These are phyloP conservation scores for Leptographium radiaticola DNA, from an alignment of 2,329 filamentous ascomycete species.

Conservation along the genomic window DNA sequence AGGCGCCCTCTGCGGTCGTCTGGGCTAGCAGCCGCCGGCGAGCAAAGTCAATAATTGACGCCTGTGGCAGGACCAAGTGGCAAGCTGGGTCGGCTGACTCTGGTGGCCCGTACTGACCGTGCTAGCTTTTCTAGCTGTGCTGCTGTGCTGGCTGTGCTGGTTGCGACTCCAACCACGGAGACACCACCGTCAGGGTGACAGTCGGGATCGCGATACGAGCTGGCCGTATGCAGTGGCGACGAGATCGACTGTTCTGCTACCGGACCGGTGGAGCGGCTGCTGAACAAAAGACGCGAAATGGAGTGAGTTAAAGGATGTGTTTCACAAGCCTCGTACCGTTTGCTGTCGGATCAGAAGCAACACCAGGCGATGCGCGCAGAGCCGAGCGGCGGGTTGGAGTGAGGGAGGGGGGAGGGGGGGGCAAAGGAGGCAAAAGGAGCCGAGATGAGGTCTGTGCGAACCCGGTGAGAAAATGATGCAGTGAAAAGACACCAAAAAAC, in stretches of 20 bases:
- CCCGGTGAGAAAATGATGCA: slow-evolving; percentile 3
- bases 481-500: not conserved
- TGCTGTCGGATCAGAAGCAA: no score
- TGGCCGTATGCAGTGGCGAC: not conserved
- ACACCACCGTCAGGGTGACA: not conserved
- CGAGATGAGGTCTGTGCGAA: not conserved
- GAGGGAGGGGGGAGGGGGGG: not conserved
- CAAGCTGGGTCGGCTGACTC: not conserved
- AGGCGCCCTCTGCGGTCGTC: not conserved
- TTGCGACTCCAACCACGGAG: not conserved
- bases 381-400: no score
- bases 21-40: not conserved
- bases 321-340: no score
- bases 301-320: not conserved
- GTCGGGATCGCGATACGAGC: not conserved
- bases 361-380: not conserved
- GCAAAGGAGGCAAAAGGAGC: not conserved
- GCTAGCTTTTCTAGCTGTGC: not conserved
- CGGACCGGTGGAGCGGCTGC: not conserved
- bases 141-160: not conserved
- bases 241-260: not conserved
- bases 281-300: not conserved
- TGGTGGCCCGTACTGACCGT: not conserved
- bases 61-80: no score
- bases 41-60: not conserved